phyloP scores from a whole-genome alignment of 1,139 yeast genomes.

The Yamadazyma epiphylla region DNA sequence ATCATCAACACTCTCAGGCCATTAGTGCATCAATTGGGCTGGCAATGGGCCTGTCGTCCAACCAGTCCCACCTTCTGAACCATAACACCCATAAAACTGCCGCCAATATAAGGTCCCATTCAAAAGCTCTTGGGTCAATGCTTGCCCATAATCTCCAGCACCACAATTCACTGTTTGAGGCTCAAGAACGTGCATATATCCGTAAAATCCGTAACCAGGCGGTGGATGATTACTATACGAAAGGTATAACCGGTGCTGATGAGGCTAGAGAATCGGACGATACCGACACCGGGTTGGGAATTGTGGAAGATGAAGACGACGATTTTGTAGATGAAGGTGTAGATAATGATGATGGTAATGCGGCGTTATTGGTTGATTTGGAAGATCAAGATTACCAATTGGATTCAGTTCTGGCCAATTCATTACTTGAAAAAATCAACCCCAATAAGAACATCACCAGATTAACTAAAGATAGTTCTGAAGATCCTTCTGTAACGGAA shows the following conservation, averaged over 20 bases:
- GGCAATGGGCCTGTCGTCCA: background rate
- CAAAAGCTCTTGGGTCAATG: slow-evolving; percentile 12
- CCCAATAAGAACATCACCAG: slow-evolving; percentile 35
- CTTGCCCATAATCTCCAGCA: slow-evolving; percentile 17
- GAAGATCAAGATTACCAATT: slow-evolving; percentile 42
- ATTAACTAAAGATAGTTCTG: slow-evolving; percentile 39
- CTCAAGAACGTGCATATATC: slow-evolving; percentile 69
- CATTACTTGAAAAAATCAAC: slow-evolving; percentile 32
- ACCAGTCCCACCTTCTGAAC: too few relatives aligned
- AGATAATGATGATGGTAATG: slow-evolving; percentile 24
- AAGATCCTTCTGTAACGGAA: slow-evolving; percentile 69
- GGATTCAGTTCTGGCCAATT: slow-evolving; percentile 37
- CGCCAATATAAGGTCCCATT: slow-evolving; percentile 5
- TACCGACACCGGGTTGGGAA: slow-evolving; percentile 22
- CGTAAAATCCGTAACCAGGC: slow-evolving; percentile 60
- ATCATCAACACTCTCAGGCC: too few relatives aligned
- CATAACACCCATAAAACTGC: background rate
- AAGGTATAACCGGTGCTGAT: slow-evolving; percentile 48
- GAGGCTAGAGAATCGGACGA: slow-evolving; percentile 19
- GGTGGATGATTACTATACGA: slow-evolving; percentile 67
- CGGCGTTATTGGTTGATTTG: slow-evolving; percentile 38
- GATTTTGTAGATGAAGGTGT: slow-evolving; percentile 22
- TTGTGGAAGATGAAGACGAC: slow-evolving; percentile 27
- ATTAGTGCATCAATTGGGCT: background rate
- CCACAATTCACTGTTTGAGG: slow-evolving; percentile 40